phyloP scores from a whole-genome alignment of 192 early-diverging fungal genomes.

The Piromyces sp. region DNA sequence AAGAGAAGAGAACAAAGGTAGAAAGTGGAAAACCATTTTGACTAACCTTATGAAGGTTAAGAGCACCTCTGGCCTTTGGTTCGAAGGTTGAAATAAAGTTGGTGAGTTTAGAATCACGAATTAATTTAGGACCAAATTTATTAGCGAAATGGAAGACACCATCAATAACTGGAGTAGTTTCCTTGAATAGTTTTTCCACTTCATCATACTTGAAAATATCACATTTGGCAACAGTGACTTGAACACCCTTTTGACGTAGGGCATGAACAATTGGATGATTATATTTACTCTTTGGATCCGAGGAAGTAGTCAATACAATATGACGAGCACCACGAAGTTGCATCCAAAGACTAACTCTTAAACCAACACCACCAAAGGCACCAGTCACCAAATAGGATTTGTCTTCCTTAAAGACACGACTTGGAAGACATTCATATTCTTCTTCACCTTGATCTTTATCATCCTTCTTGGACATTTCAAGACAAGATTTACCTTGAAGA shows the following conservation, averaged over 20 bases:
- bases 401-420: neutral
- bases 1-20: neutral
- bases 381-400: neutral
- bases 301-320: neutral
- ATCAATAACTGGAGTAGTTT: neutral
- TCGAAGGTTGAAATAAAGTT: neutral
- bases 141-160: neutral
- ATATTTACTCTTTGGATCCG: neutral
- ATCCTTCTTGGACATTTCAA: neutral
- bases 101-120: neutral
- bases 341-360: neutral
- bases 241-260: neutral
- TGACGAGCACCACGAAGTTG: neutral
- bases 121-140: neutral
- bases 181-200: neutral
- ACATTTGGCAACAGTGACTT: neutral
- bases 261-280: neutral
- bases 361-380: neutral
- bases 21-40: neutral
- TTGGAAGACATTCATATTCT: neutral
- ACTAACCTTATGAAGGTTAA: neutral
- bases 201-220: neutral
- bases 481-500: neutral
- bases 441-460: neutral
- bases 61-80: neutral